Evolutionary conservation across 169 alveolate genomes (phyloP).

Genomic region (Besnoitia besnoiti): DNA sequence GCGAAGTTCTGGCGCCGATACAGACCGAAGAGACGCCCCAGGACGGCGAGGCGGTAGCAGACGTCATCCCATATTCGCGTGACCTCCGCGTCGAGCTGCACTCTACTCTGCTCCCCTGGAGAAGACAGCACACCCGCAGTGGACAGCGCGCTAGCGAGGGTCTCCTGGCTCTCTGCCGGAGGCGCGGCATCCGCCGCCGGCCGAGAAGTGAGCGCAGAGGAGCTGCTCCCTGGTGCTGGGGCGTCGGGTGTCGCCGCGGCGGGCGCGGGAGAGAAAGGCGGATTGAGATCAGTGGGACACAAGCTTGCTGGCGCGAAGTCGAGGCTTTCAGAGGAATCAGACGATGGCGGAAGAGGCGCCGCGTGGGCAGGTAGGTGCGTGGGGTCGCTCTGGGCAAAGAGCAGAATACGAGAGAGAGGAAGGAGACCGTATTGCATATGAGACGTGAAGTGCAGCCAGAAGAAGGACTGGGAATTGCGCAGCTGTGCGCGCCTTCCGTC

Average conservation of each 20-base stretch:
- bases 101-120: no score
- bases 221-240: no score
- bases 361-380: background rate
- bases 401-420: conserved; percentile 19
- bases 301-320: no score
- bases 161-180: no score
- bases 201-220: no score
- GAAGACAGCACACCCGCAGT: no score
- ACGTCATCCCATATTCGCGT: background rate
- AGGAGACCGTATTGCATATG: background rate
- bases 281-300: no score
- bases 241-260: no score
- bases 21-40: background rate
- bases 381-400: background rate
- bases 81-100: background rate
- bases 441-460: background rate
- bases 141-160: no score
- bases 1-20: background rate
- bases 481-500: conserved; percentile 14
- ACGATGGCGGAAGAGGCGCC: background rate
- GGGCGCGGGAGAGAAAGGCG: no score
- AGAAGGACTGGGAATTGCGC: background rate
- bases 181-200: no score
- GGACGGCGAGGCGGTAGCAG: background rate
- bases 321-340: background rate